These are phyloP conservation scores for Neurospora crassa DNA, from an alignment of 2,329 filamentous ascomycete genomes.

Conservation along the genomic window DNA sequence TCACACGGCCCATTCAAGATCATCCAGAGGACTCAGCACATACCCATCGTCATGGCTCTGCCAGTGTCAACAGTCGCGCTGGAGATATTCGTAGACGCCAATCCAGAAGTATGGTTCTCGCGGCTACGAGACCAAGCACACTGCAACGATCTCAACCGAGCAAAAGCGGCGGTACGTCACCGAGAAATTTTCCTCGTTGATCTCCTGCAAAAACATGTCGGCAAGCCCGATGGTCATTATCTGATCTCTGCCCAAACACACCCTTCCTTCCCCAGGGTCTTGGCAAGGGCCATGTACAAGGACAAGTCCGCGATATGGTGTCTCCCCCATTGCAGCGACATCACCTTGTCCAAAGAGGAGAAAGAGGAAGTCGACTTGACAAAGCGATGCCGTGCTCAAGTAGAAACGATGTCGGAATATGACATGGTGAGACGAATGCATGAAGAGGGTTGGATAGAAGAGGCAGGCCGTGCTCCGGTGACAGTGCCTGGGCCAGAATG, in stretches of 20 bases:
- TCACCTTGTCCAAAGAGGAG: not conserved
- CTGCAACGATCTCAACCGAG: not conserved
- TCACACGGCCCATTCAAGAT: not conserved
- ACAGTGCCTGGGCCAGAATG: not conserved
- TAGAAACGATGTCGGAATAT: not conserved
- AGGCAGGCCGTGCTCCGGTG: not conserved
- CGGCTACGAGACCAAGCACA: not conserved
- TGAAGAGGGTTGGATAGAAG: not conserved
- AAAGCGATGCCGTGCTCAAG: not conserved
- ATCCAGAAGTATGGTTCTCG: not conserved
- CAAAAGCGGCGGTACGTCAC: not conserved
- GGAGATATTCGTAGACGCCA: not conserved
- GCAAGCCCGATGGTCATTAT: not conserved
- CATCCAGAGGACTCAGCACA: not conserved
- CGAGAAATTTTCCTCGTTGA: not conserved
- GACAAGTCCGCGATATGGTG: not conserved
- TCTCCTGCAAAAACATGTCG: not conserved
- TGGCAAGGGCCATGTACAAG: not conserved
- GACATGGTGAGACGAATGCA: not conserved
- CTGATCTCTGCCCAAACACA: not conserved
- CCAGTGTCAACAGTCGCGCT: not conserved
- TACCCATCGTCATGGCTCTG: not conserved
- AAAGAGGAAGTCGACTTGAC: not conserved
- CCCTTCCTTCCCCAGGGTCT: not conserved
- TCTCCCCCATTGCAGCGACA: not conserved